Evolutionary conservation across 1,284 basidiomycete species (phyloP).

Genomic region (Cryptococcus sp.): DNA sequence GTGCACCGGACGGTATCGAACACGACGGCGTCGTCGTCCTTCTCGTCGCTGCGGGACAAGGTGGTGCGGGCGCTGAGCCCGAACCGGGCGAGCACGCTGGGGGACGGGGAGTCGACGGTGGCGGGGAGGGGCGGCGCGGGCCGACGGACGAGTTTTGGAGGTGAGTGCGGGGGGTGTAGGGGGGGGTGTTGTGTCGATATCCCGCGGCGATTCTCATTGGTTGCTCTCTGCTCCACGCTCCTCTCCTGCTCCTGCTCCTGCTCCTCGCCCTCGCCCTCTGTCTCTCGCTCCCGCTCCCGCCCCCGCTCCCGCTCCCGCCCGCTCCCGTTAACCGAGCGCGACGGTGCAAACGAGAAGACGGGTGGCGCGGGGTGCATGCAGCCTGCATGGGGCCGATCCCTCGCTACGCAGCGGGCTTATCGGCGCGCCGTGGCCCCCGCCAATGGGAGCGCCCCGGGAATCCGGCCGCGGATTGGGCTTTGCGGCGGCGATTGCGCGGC

Average conservation of each 20-base stretch:
- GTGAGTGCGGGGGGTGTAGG: constrained; percentile 7
- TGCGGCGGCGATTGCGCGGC: no score
- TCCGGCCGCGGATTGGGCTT: no score
- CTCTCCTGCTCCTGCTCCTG: not conserved
- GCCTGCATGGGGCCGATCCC: no score
- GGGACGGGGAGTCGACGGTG: not conserved
- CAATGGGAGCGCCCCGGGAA: no score
- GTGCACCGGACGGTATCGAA: constrained; percentile 3
- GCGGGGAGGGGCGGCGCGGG: constrained; percentile 1
- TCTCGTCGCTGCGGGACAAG: constrained; percentile 15
- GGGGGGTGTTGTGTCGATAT: not conserved
- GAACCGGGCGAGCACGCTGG: constrained; percentile 11
- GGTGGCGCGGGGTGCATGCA: no score
- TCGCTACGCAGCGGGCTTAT: no score
- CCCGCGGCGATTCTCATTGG: not conserved
- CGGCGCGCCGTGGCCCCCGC: no score
- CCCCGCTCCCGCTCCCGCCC: not conserved
- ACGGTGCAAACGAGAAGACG: no score
- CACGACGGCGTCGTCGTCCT: constrained; percentile 5
- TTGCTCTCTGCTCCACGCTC: no score
- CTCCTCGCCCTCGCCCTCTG: not conserved
- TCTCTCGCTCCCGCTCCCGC: not conserved
- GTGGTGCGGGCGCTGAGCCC: constrained; percentile 18
- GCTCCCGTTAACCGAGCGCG: not conserved
- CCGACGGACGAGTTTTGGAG: constrained; percentile 15